These are phyloP conservation scores for Nasturtium officinale DNA, from an alignment of 345 rosid species.

Conservation along the genomic window DNA sequence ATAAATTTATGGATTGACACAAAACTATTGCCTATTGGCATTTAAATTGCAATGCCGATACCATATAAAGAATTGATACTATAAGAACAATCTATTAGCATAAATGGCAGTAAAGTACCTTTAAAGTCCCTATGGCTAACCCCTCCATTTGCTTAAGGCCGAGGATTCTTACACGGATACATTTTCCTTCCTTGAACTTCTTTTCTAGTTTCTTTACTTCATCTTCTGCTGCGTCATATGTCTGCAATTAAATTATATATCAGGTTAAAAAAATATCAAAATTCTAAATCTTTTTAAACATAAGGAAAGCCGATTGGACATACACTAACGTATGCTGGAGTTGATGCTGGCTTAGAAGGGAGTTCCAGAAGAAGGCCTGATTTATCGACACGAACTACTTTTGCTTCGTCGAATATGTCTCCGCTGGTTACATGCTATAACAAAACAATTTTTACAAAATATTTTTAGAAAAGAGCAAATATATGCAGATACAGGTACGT, in stretches of 20 bases:
- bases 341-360: conserved; percentile 63
- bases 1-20: too few relatives aligned
- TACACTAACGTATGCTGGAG: conserved; percentile 85
- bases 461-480: neutral
- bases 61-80: neutral
- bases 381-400: conserved; percentile 83
- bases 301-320: conserved; percentile 40
- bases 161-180: conserved; percentile 82
- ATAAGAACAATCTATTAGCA: conserved; percentile 19
- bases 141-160: conserved; percentile 92
- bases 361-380: conserved; percentile 87
- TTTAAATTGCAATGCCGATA: neutral
- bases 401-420: conserved; percentile 77
- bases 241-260: conserved; percentile 45
- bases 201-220: conserved; percentile 76
- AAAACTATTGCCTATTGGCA: too few relatives aligned
- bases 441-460: conserved; percentile 19
- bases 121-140: conserved; percentile 81
- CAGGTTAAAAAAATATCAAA: conserved; percentile 30
- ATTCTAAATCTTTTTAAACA: conserved; percentile 1
- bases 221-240: conserved; percentile 84
- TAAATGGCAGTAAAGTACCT: conserved; percentile 54
- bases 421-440: conserved; percentile 76
- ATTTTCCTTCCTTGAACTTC: conserved; percentile 74
- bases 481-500: conserved; percentile 5